These are phyloP conservation scores for Desmodesmus armatus DNA, from an alignment of 139 green algal genomes.

Conservation along the genomic window DNA sequence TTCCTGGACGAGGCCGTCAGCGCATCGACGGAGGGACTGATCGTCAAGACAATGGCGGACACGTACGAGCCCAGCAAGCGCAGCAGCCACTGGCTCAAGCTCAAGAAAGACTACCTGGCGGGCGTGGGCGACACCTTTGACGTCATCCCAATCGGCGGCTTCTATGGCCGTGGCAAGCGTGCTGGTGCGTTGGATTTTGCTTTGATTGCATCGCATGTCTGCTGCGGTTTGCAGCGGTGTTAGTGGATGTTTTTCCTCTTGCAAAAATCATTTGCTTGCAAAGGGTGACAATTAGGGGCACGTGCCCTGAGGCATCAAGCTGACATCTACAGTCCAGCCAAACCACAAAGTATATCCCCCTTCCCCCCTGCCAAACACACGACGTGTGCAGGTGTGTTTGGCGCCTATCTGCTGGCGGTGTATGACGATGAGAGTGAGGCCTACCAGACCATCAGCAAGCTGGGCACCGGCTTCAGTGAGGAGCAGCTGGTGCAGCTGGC, in stretches of 20 bases:
- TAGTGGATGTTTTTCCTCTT: no score
- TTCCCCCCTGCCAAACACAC: no score
- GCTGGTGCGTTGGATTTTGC: slow-evolving; percentile 23
- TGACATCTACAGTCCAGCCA: no score
- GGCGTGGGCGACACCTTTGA: slow-evolving; percentile 96
- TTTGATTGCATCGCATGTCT: background rate
- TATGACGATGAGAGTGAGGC: slow-evolving; percentile 90
- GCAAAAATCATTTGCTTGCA: no score
- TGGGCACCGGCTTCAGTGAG: slow-evolving; percentile 97
- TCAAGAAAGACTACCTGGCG: slow-evolving; percentile 99
- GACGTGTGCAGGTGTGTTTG: slow-evolving; percentile 89
- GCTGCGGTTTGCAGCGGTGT: no score
- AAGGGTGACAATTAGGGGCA: no score
- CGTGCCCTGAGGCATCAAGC: no score
- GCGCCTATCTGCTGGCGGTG: slow-evolving; percentile 94
- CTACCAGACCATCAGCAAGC: slow-evolving; percentile 96
- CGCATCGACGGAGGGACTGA: slow-evolving; percentile 93
- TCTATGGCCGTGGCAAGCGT: slow-evolving; percentile 66
- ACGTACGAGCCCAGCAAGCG: slow-evolving; percentile 93
- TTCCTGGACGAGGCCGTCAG: slow-evolving; percentile 95
- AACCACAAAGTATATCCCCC: no score
- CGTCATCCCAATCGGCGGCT: slow-evolving; percentile 92
- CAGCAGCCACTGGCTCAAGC: slow-evolving; percentile 94
- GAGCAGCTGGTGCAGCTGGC: slow-evolving; percentile 81
- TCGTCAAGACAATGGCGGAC: slow-evolving; percentile 93